Evolutionary conservation across 228 moss, liverwort and hornwort genomes (phyloP).

Genomic region (Sphagnum fallax): DNA sequence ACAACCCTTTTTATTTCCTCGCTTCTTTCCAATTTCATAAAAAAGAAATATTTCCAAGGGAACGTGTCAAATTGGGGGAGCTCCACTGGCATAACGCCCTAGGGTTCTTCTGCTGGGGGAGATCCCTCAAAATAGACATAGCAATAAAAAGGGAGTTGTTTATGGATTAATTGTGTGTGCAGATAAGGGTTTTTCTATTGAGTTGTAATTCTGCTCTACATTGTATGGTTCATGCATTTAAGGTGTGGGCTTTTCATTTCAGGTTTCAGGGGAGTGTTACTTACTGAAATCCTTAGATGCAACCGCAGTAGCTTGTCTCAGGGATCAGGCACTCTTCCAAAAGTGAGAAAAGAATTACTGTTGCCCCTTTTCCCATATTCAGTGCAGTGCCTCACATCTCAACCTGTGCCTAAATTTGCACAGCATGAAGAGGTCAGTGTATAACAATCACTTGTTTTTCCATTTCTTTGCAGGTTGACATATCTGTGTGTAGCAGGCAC

Average conservation of each 20-base stretch:
- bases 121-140: not conserved
- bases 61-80: too few relatives aligned
- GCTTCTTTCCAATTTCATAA: too few relatives aligned
- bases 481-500: not conserved
- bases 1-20: not conserved
- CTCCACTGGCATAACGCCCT: too few relatives aligned
- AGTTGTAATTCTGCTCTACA: not conserved
- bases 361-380: constrained; percentile 34
- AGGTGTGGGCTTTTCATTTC: constrained; percentile 2
- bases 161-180: too few relatives aligned
- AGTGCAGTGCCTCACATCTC: constrained; percentile 49
- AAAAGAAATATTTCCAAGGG: too few relatives aligned
- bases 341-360: constrained; percentile 14
- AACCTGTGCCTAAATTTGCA: constrained; percentile 33
- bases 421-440: constrained; percentile 54
- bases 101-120: not conserved
- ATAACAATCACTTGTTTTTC: not conserved
- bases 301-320: constrained; percentile 5
- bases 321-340: constrained; percentile 8
- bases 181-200: not conserved
- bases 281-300: constrained; percentile 8
- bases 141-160: not conserved
- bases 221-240: not conserved
- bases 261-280: constrained; percentile 11
- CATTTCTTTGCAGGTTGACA: not conserved